Percentiles rank a stretch among this genome's conserved stretches.
These are phyloP conservation scores for Rosa rugosa DNA, from an alignment of 306 rosid species.

Conservation along the genomic window DNA sequence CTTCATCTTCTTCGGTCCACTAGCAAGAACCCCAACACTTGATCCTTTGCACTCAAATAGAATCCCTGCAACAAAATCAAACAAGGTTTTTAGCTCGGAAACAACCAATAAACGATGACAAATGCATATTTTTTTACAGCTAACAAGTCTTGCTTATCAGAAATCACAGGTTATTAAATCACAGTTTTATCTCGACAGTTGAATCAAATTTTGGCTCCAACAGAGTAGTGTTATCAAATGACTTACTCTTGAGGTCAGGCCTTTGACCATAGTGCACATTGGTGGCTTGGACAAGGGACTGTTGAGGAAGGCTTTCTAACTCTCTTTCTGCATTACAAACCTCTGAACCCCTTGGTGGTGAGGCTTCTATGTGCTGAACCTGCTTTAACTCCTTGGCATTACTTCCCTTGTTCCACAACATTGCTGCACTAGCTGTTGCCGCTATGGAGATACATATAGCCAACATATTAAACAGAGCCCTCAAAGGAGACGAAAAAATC, in stretches of 20 bases:
- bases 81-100: background rate
- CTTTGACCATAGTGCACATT: constrained; percentile 61
- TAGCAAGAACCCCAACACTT: constrained; percentile 51
- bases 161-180: background rate
- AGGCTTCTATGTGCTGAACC: constrained; percentile 45
- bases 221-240: background rate
- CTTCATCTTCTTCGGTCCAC: constrained; percentile 71
- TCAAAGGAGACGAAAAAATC: constrained; percentile 36
- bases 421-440: constrained; percentile 34
- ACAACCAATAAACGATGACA: background rate
- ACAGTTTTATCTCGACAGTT: background rate
- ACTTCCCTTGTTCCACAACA: constrained; percentile 48
- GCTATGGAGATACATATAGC: constrained; percentile 45
- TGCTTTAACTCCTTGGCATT: constrained; percentile 36
- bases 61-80: constrained; percentile 31
- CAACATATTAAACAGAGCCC: constrained; percentile 42
- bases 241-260: constrained; percentile 67
- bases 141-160: background rate
- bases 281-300: constrained; percentile 44
- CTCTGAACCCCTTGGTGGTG: constrained; percentile 41
- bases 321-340: constrained; percentile 38
- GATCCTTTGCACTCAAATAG: constrained; percentile 43
- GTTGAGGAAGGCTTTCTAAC: constrained; percentile 57
- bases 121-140: background rate
- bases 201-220: too few relatives aligned